Conservation (phyloP, 805 yeast genomes). For the Dipodascus geniculatus region DNA sequence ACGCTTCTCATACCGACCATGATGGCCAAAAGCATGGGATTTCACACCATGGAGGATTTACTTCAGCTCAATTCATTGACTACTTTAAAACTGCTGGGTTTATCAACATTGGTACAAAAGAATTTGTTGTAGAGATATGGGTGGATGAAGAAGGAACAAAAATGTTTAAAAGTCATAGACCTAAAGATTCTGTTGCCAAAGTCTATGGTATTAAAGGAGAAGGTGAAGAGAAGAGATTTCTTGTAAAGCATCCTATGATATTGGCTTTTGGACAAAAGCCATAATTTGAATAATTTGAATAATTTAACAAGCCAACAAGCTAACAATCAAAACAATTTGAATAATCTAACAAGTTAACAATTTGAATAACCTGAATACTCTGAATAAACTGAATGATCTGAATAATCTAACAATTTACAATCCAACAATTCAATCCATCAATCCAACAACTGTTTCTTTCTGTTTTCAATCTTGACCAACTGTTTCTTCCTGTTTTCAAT, state of each 20-base stretch:
- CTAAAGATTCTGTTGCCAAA: too few relatives aligned
- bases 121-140: constrained; percentile 10
- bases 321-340: too few relatives aligned
- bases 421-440: too few relatives aligned
- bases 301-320: too few relatives aligned
- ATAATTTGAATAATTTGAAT: background rate
- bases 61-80: background rate
- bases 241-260: background rate
- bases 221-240: background rate
- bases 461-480: too few relatives aligned
- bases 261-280: background rate
- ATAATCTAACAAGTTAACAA: too few relatives aligned
- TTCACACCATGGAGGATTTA: background rate
- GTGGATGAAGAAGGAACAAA: background rate
- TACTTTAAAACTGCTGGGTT: constrained; percentile 8
- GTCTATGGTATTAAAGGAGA: background rate
- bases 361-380: too few relatives aligned
- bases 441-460: too few relatives aligned
- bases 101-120: constrained; percentile 1
- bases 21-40: background rate
- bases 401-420: too few relatives aligned
- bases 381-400: too few relatives aligned
- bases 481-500: too few relatives aligned
- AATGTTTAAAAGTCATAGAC: background rate
- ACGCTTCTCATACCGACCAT: background rate